Base-by-base conservation (phyloP, 2,329 filamentous ascomycete species). In the Fusarium denticulatum region DNA sequence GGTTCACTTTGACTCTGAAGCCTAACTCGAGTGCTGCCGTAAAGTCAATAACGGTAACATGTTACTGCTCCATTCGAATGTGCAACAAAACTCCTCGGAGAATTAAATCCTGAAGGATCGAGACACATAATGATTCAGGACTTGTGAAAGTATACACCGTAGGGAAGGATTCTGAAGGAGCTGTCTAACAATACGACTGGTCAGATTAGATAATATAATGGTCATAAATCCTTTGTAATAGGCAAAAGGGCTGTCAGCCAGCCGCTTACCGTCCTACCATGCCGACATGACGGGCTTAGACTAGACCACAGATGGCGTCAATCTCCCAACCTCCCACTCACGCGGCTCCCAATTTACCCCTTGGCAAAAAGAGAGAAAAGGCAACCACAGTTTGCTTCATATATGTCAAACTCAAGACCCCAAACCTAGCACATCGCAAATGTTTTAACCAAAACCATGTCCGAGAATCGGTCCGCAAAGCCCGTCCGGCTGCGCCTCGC, bases 401-500 rank as follows among this genome's bases (percentile, higher is more conserved):
- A 67, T 60, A 72, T 65, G 60, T 47, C 15, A 32, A 28, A 7
- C 55, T 52, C 55, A 28, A 43, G 49, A 13, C 26, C 26, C 8
- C 11, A 39, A 45, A 45, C 15, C 46, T 45, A 32, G 37, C 2
- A 9, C n/a, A n/a, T 56, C 15, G 15, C 20, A 32, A 30, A 37
- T 30, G 8, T n/a, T 22, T 20, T 15, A 9, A 12, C 11, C 18
- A 49, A 2, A 30, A 69, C 22, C 22, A 69, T 70, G 66, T 32
- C 65, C 49, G 60, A 67, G 45, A 34, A n/a, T 43, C 58, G 69
- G 14, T 66, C 56, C 36, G 34, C 49, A 9, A 72, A 72, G 32
- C 65, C 70, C 14, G 70, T 72, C 22, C 52, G 65, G 8, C 39
- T 72, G 37, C 64, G 70, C 26, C 70, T 72, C 52, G 70, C 70